Base-by-base conservation (phyloP, 2,329 filamentous ascomycete genomes). In the Clarireedia monteithiana region DNA sequence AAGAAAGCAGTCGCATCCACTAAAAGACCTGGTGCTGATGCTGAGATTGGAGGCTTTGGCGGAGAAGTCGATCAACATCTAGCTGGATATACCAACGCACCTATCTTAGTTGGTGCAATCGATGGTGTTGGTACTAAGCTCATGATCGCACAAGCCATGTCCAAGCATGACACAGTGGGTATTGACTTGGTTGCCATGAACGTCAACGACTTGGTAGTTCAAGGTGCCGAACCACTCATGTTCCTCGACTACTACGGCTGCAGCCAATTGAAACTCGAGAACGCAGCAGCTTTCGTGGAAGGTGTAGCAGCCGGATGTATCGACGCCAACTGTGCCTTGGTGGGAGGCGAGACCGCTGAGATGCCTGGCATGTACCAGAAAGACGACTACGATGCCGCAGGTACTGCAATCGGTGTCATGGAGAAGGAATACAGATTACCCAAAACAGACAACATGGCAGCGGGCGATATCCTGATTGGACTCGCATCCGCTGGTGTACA, bases 201-300 rank as follows among this genome's bases (percentile, higher is more conserved):
- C 71, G 94, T 97, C 69, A 99, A 99, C 72, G 94, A 99, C 68
- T 80, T 99, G 0, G 86, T 99, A 51, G 94, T 97, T 7, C 91
- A 97, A 75, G 94, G 94, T 54, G 94, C 94, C 12, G 89, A 94
- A 64, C 91, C 94, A 2, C 79, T 97, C 62, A 94, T 94, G 78
- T 97, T 99, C 80, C 84, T 97, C 60, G 94, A 99, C 76, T 97
- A 95, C 80, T 96, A 95, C 73, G 92, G 91, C 59, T 96, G 91
- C 78, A 91, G 89, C 71, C 87, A 86, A 70, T 82, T 99, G 23
- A 84, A 95, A 63, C 82, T 92, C 7, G 77, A 84, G 39, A 84
- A 83, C 4, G 90, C 91, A 0, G 85, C 88, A 10, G 80, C 83
- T n/a, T 97, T 99, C 68, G 88, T 99, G 42, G 83, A 90, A 67